phyloP scores from a whole-genome alignment of 1,284 basidiomycete species.

The Apiotrichum veenhuisii region DNA sequence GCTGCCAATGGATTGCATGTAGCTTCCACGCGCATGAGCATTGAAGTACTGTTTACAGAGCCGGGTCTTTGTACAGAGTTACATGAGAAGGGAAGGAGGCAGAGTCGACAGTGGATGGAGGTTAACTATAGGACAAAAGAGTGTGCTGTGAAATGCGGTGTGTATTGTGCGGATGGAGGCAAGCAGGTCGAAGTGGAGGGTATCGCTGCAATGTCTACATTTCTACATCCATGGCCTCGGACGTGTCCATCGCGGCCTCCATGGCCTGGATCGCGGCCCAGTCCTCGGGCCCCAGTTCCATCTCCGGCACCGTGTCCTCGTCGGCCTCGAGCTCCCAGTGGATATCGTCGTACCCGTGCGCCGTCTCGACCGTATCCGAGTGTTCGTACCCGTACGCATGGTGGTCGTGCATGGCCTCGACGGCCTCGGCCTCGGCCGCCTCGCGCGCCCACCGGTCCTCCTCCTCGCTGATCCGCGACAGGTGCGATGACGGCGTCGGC shows the following conservation, averaged over 20 bases:
- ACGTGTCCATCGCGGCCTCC: constrained; percentile 2
- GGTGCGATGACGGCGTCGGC: neutral
- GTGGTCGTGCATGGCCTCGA: constrained; percentile 19
- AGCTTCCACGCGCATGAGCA: no score
- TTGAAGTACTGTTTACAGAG: neutral
- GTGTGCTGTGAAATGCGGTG: no score
- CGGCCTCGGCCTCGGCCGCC: constrained; percentile 31
- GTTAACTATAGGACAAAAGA: neutral
- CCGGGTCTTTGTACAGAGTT: neutral
- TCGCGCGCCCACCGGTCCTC: constrained; percentile 28
- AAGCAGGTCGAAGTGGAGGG: neutral
- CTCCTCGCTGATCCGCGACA: neutral
- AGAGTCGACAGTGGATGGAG: neutral
- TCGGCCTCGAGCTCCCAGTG: neutral
- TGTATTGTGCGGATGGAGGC: neutral
- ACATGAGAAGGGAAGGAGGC: neutral
- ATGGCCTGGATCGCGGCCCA: constrained; percentile 12
- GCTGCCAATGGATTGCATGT: no score
- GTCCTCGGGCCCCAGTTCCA: constrained; percentile 5
- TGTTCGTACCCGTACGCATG: constrained; percentile 28
- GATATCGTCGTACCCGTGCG: neutral
- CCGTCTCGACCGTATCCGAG: constrained; percentile 17
- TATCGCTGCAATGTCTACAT: neutral
- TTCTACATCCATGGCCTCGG: constrained; percentile 15
- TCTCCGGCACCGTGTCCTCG: neutral